phyloP scores from a whole-genome alignment of 2,329 filamentous ascomycete species.

The Capronia coronata region DNA sequence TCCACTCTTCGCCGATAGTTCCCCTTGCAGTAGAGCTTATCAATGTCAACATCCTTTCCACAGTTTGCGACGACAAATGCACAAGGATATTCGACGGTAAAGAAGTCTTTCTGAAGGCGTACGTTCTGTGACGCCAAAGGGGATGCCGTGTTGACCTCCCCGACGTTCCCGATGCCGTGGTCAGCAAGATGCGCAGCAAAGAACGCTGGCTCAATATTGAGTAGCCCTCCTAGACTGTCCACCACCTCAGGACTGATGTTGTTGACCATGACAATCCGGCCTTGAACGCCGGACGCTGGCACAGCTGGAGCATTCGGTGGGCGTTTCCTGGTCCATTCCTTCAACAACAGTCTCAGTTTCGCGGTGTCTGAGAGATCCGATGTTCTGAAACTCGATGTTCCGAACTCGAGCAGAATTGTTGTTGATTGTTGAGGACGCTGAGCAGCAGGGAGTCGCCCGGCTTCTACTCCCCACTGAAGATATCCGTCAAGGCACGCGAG shows the following conservation, averaged over 20 bases:
- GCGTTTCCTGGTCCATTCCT: slow-evolving; percentile 23
- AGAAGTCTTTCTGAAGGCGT: slow-evolving; percentile 21
- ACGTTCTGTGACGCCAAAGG: slow-evolving; percentile 21
- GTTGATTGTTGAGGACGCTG: slow-evolving; percentile 19
- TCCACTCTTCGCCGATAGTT: slow-evolving; percentile 25
- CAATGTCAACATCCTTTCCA: slow-evolving; percentile 24
- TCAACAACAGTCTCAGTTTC: slow-evolving; percentile 21
- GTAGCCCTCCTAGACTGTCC: slow-evolving; percentile 22
- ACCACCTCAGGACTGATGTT: slow-evolving; percentile 24
- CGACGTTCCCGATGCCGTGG: slow-evolving; percentile 9
- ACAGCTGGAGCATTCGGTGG: slow-evolving; percentile 12
- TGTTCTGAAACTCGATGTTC: slow-evolving; percentile 18
- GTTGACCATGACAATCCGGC: slow-evolving; percentile 25
- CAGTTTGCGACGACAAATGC: slow-evolving; percentile 19
- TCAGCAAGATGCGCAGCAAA: slow-evolving; percentile 24
- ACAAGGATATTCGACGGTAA: slow-evolving; percentile 24
- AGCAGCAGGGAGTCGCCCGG: slow-evolving; percentile 7
- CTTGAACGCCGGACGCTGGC: slow-evolving; percentile 14
- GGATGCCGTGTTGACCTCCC: slow-evolving; percentile 17
- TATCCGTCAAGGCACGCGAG: slow-evolving; percentile 22
- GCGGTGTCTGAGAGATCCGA: slow-evolving; percentile 24
- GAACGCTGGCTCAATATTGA: slow-evolving; percentile 25
- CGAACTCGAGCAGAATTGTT: slow-evolving; percentile 23
- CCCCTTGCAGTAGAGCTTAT: slow-evolving; percentile 25
- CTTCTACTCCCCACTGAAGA: slow-evolving; percentile 23